A percentile compares a stretch with the other conserved stretches of the same genome.
Evolutionary conservation across 2,329 filamentous ascomycete genomes (phyloP).

Genomic region (Xylariomycetidae sp.): DNA sequence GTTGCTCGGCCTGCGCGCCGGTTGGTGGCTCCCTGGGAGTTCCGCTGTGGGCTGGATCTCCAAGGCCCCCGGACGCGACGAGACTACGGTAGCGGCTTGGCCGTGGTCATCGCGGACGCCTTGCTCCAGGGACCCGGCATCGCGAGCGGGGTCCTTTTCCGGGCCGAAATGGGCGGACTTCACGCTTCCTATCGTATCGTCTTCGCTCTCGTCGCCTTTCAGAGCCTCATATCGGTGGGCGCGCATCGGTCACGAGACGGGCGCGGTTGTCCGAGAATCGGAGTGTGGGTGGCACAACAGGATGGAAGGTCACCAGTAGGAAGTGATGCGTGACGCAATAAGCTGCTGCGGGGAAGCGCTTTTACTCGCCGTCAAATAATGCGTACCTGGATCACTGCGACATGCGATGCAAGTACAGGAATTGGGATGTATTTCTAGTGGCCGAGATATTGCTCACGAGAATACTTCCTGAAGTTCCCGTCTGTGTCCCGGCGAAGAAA

Average conservation of each 20-base stretch:
- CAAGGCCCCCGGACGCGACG: constrained; percentile 7
- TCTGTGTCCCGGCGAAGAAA: no score
- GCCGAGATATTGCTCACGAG: no score
- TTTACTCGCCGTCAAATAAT: no score
- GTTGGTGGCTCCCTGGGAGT: neutral
- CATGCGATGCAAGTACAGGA: no score
- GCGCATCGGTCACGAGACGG: constrained; percentile 2
- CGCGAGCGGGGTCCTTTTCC: constrained; percentile 7
- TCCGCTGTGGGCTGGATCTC: constrained; percentile 8
- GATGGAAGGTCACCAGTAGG: no score
- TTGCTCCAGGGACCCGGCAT: constrained; percentile 6
- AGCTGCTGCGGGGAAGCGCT: no score
- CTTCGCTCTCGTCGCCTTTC: constrained; percentile 10
- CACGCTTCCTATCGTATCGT: constrained; percentile 13
- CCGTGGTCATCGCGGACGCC: constrained; percentile 9
- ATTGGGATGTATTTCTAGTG: no score
- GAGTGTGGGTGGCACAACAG: constrained; percentile 1
- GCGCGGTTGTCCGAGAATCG: neutral
- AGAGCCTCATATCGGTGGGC: constrained; percentile 12
- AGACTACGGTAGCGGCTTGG: constrained; percentile 7
- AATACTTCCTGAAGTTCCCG: no score
- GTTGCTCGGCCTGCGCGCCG: constrained; percentile 4
- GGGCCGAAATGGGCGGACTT: constrained; percentile 10
- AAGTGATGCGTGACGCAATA: no score
- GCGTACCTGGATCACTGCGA: no score